A percentile compares a stretch with the other conserved stretches of the same genome.
Conservation (phyloP, 176 grass and related monocot genomes). For the Melocanna baccifera region DNA sequence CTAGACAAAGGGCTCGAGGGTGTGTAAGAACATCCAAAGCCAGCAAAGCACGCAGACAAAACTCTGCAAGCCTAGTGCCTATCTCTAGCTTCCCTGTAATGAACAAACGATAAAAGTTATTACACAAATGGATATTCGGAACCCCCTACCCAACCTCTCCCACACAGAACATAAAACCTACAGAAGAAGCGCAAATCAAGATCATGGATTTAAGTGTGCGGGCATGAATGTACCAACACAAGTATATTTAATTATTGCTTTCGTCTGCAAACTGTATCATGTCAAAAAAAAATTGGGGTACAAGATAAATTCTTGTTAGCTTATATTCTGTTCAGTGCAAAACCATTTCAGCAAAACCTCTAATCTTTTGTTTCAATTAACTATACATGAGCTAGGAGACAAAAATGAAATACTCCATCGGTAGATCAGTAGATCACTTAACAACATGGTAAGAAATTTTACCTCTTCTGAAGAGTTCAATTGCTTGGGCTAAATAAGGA, state of each 20-base stretch:
- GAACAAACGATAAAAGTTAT: conserved; percentile 22
- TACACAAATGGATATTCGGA: background rate
- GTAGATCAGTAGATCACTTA: background rate
- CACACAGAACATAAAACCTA: background rate
- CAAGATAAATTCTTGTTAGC: background rate
- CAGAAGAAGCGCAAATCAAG: background rate
- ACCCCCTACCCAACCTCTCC: background rate
- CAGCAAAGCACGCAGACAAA: conserved; percentile 67
- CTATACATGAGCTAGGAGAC: background rate
- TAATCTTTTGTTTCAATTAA: background rate
- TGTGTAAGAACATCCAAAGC: conserved; percentile 85
- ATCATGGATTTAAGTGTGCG: background rate
- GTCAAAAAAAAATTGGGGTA: conserved; percentile 12
- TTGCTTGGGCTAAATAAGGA: conserved; percentile 66
- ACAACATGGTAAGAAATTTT: conserved; percentile 19
- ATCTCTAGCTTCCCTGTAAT: conserved; percentile 75
- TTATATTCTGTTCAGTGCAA: conserved; percentile 7
- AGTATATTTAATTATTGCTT: background rate
- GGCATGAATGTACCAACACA: background rate
- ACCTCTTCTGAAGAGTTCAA: conserved; percentile 82
- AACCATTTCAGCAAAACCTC: too few relatives aligned
- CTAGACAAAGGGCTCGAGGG: conserved; percentile 63
- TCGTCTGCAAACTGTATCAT: conserved; percentile 11
- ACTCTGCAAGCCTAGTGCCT: conserved; percentile 55
- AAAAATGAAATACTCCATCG: background rate